phyloP scores from a whole-genome alignment of 306 rosid genomes.

The Glycine latifolia region DNA sequence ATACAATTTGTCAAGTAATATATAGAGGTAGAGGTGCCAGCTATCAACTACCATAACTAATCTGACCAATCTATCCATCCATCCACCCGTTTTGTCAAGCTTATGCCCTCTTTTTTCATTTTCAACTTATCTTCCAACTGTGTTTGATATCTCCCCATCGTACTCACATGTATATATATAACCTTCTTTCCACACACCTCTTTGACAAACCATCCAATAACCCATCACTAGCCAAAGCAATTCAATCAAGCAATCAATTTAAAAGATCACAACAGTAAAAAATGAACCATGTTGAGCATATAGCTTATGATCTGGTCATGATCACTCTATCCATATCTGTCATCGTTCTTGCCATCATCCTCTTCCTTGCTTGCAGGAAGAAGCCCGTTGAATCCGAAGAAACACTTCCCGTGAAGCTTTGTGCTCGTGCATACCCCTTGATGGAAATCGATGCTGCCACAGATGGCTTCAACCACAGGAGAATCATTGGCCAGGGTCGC shows the following conservation, averaged over 20 bases:
- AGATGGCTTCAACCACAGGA: slow-evolving; percentile 72
- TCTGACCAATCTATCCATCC: slow-evolving; percentile 54
- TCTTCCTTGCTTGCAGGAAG: slow-evolving; percentile 62
- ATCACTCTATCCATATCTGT: slow-evolving; percentile 57
- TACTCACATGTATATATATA: slow-evolving; percentile 26
- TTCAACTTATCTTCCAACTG: slow-evolving; percentile 39
- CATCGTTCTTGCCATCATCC: slow-evolving; percentile 54
- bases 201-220: slow-evolving; percentile 24
- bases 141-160: not conserved
- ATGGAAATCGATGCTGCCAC: slow-evolving; percentile 72
- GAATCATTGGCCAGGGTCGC: slow-evolving; percentile 79
- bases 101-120: slow-evolving; percentile 13
- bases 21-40: slow-evolving; percentile 56
- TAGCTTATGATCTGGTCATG: slow-evolving; percentile 63
- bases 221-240: not conserved
- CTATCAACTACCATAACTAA: slow-evolving; percentile 59
- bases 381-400: slow-evolving; percentile 64
- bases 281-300: slow-evolving; percentile 55
- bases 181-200: slow-evolving; percentile 37
- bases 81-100: slow-evolving; percentile 49
- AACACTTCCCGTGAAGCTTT: slow-evolving; percentile 52
- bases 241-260: not conserved
- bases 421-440: slow-evolving; percentile 61
- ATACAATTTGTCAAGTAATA: not conserved
- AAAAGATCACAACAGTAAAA: slow-evolving; percentile 1